phyloP scores from a whole-genome alignment of 78 protist species.

The Pigoraptor vietnamica region DNA sequence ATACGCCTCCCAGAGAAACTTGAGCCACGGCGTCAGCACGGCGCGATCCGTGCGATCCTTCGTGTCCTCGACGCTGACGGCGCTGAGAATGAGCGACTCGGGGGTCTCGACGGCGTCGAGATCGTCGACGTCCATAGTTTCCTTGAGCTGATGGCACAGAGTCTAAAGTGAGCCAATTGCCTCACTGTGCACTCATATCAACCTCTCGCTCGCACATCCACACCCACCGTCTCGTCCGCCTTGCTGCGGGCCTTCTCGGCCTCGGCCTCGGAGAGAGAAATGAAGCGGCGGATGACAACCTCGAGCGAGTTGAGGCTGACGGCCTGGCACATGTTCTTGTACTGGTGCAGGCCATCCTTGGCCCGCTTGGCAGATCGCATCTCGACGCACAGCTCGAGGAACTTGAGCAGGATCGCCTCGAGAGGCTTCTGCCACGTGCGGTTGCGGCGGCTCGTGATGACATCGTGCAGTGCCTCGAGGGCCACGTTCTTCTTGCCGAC shows the following conservation, averaged over 20 bases:
- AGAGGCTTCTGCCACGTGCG: background rate
- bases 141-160: background rate
- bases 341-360: constrained; percentile 57
- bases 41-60: constrained; percentile 45
- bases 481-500: constrained; percentile 35
- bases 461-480: constrained; percentile 30
- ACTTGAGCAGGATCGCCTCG: constrained; percentile 8
- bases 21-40: constrained; percentile 55
- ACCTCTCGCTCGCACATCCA: background rate
- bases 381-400: constrained; percentile 30
- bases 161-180: background rate
- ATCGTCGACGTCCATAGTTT: background rate
- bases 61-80: constrained; percentile 19
- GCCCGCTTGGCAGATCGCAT: background rate
- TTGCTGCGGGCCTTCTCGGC: constrained; percentile 19
- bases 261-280: background rate
- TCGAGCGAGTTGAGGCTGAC: constrained; percentile 35
- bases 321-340: constrained; percentile 41
- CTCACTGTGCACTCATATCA: background rate
- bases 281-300: constrained; percentile 15
- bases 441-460: constrained; percentile 9
- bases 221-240: background rate
- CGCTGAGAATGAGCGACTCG: constrained; percentile 34
- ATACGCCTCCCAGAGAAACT: constrained; percentile 74
- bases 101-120: constrained; percentile 56